Conservation (phyloP, 2,329 filamentous ascomycete species). For the Pseudogymnoascus sp. region DNA sequence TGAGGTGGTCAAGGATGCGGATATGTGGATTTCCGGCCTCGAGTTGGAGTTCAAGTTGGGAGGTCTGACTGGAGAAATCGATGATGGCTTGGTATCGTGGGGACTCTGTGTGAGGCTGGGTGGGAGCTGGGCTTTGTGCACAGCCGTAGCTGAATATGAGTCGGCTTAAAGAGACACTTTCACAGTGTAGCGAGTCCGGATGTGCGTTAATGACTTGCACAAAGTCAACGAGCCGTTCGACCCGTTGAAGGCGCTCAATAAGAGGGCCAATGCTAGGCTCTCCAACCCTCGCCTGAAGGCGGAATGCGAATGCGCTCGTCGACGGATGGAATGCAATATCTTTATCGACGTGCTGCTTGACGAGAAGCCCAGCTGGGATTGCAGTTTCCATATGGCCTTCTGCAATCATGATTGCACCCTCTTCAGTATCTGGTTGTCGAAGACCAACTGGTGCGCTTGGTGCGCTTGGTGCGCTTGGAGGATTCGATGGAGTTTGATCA, state of each 20-base stretch:
- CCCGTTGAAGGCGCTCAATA: conserved; percentile 37
- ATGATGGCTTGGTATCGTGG: conserved; percentile 47
- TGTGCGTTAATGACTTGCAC: conserved; percentile 55
- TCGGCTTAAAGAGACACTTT: conserved; percentile 51
- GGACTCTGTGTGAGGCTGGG: conserved; percentile 14
- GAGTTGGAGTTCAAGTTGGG: conserved; percentile 47
- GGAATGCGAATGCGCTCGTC: conserved; percentile 25
- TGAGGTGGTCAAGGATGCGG: conserved; percentile 51
- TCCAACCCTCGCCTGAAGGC: conserved; percentile 25
- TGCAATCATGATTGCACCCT: conserved; percentile 24
- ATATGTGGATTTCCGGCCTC: conserved; percentile 59
- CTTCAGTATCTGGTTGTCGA: conserved; percentile 6
- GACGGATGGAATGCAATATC: conserved; percentile 27
- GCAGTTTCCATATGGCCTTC: conserved; percentile 26
- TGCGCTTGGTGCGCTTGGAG: not conserved
- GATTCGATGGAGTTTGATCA: not conserved
- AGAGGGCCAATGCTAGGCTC: conserved; percentile 23
- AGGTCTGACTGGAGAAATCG: conserved; percentile 42
- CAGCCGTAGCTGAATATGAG: conserved; percentile 61
- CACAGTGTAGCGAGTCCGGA: conserved; percentile 45
- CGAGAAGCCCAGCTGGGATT: conserved; percentile 19
- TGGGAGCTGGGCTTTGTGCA: conserved; percentile 18
- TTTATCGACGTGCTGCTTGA: conserved; percentile 25
- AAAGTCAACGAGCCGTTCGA: conserved; percentile 64
- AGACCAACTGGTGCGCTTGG: not conserved